These are phyloP conservation scores for Echinochloa phyllopogon DNA, from an alignment of 176 grass and related monocot species.

Conservation along the genomic window DNA sequence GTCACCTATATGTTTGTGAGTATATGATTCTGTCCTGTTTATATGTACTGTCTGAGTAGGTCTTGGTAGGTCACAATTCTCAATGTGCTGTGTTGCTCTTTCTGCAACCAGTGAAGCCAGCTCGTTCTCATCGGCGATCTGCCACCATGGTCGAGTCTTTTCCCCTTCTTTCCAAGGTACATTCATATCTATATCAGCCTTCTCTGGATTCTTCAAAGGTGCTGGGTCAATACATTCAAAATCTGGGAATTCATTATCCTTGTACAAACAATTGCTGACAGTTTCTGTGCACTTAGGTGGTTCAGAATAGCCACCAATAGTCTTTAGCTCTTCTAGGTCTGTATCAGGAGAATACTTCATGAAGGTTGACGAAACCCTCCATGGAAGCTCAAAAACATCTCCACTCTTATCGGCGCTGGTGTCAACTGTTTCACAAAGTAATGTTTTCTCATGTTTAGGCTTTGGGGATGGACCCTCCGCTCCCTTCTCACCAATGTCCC, in stretches of 20 bases:
- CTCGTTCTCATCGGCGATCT: slow-evolving; percentile 66
- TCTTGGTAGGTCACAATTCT: slow-evolving; percentile 92
- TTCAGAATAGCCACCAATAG: slow-evolving; percentile 21
- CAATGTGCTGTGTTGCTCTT: slow-evolving; percentile 67
- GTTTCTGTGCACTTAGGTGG: slow-evolving; percentile 41
- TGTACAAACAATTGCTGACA: slow-evolving; percentile 42
- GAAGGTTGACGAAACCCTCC: slow-evolving; percentile 52
- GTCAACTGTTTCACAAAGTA: slow-evolving; percentile 33
- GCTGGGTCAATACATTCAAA: slow-evolving; percentile 41
- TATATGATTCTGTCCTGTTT: slow-evolving; percentile 13
- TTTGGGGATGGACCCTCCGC: slow-evolving; percentile 33
- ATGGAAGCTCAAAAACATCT: slow-evolving; percentile 43
- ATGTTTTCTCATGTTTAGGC: slow-evolving; percentile 38
- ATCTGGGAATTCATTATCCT: slow-evolving; percentile 52
- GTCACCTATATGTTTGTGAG: slow-evolving; percentile 31
- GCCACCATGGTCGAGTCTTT: slow-evolving; percentile 80
- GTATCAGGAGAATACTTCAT: slow-evolving; percentile 46
- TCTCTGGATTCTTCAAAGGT: slow-evolving; percentile 27
- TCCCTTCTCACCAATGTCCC: slow-evolving; percentile 35
- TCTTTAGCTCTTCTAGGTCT: slow-evolving; percentile 35
- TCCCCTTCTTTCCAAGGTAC: slow-evolving; percentile 54
- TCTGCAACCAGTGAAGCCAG: slow-evolving; percentile 85
- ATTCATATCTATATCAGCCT: slow-evolving; percentile 36
- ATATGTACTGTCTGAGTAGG: slow-evolving; percentile 57
- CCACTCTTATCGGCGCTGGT: slow-evolving; percentile 26